Percentiles rank a stretch among this genome's conserved stretches.
phyloP scores from a whole-genome alignment of 2,329 filamentous ascomycete species.

The Alternaria panax region DNA sequence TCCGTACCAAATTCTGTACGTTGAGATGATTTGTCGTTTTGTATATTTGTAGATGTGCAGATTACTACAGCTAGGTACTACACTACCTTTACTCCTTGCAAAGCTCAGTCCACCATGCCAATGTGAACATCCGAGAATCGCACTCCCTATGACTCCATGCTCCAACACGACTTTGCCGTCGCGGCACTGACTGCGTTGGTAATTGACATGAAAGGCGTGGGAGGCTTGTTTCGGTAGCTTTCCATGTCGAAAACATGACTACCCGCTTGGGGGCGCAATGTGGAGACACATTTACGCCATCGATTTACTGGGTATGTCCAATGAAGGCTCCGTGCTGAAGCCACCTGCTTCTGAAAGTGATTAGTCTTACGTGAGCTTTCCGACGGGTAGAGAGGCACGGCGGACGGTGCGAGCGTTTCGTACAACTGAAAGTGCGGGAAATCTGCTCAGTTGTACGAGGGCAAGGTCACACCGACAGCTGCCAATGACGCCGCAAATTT shows the following conservation, averaged over 20 bases:
- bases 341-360: not conserved
- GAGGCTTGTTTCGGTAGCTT: conserved; percentile 4
- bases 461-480: not conserved
- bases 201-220: conserved; percentile 1
- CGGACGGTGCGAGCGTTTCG: not conserved
- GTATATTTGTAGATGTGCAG: not conserved
- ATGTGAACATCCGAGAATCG: not conserved
- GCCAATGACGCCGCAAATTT: not conserved
- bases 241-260: not conserved
- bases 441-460: not conserved
- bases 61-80: not conserved
- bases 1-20: not conserved
- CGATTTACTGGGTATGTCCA: not conserved
- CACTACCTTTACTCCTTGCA: not conserved
- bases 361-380: not conserved
- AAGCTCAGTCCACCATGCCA: not conserved
- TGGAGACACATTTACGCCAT: conserved; percentile 1
- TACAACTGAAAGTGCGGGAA: not conserved
- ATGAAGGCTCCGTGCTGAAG: not conserved
- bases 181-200: not conserved
- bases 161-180: not conserved
- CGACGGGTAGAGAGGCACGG: not conserved
- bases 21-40: not conserved
- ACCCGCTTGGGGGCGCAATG: not conserved
- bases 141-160: conserved; percentile 8